Evolutionary conservation across 2,329 filamentous ascomycete species (phyloP), one percentile per base, ranked within the genome.

Genomic region (Fusarium nurragi): DNA sequence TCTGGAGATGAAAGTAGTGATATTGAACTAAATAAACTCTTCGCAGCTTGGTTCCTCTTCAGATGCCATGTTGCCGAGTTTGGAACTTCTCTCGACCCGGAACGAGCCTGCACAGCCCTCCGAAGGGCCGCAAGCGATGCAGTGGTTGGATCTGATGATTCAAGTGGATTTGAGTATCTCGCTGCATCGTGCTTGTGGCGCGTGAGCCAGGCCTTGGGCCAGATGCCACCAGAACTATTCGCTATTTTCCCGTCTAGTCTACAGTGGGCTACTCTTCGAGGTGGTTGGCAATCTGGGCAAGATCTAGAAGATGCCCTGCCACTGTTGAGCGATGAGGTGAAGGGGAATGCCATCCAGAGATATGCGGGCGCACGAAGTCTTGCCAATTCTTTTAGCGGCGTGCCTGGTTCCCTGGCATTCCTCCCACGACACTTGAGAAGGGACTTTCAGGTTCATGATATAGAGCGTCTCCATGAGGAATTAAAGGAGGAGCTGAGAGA

Each of bases 1-100:
- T 50, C 47, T 12, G 47, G 47, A 2, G 47, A 50, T 18, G 7
- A 23, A 3, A 22, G 37, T 3, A 36, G 47, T 0, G 47, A 50
- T 1, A 16, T 50, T 0, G 47, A 43, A 2, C 47, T 50, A 0
- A 23, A 50, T 11, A 50, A 10, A 1, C 36, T 50, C 1, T 50
- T 50, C 14, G 48, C 48, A 3, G 48, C 48, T 1, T 51, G 48
- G 48, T 51, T 51, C 1, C n/a, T 51, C 7, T 51, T 51, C 13
- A 5, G 39, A 36, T 51, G 48, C 7, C 39, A 51, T 5, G 0
- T 45, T 0, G 48, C 48, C 0, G 48, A 36, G 0, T 51, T 51
- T 0, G 48, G 48, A 12, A 51, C 39, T 0, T 9, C 26, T 2
- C 21, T 45, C 2, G 19, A 51, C 10, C 26, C 39, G 6, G 39